Conservation (phyloP, 805 yeast genomes). For the Saccharomycopsis babjevae region DNA sequence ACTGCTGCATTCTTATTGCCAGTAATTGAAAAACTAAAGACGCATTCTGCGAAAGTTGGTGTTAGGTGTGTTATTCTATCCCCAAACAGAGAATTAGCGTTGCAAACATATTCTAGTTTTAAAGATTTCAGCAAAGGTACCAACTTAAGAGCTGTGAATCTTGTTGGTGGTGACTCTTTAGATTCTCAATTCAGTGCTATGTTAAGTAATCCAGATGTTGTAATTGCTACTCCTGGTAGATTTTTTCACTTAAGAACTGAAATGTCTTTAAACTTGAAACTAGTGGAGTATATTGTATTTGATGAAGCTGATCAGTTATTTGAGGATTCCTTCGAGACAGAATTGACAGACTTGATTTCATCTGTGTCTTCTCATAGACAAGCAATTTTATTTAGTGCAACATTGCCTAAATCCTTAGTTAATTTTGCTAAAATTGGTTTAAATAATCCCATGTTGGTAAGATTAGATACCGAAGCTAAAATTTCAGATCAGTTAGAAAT, state of each 20-base stretch:
- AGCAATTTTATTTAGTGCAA: slow-evolving; percentile 86
- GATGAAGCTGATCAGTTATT: slow-evolving; percentile 97
- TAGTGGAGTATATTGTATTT: slow-evolving; percentile 84
- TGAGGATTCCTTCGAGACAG: slow-evolving; percentile 94
- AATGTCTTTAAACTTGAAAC: slow-evolving; percentile 76
- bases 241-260: slow-evolving; percentile 92
- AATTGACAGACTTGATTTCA: slow-evolving; percentile 78
- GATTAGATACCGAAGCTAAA: slow-evolving; percentile 88
- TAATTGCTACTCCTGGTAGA: slow-evolving; percentile 97
- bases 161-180: slow-evolving; percentile 97
- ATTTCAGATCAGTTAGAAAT: slow-evolving; percentile 84
- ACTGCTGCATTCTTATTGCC: slow-evolving; percentile 96
- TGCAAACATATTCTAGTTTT: slow-evolving; percentile 82
- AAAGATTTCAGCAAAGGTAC: slow-evolving; percentile 82
- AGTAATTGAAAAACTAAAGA: slow-evolving; percentile 70
- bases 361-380: slow-evolving; percentile 78
- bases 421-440: slow-evolving; percentile 97
- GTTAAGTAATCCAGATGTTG: slow-evolving; percentile 90
- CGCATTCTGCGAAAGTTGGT: slow-evolving; percentile 81
- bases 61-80: slow-evolving; percentile 81
- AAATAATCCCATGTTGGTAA: slow-evolving; percentile 80
- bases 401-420: slow-evolving; percentile 83
- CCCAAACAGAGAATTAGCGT: slow-evolving; percentile 93
- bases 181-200: slow-evolving; percentile 91
- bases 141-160: slow-evolving; percentile 65